Evolutionary conservation across 108 stramenopile genomes (phyloP), one percentile per base, ranked within the genome.

Genomic region (Cylindrotheca fusiformis): DNA sequence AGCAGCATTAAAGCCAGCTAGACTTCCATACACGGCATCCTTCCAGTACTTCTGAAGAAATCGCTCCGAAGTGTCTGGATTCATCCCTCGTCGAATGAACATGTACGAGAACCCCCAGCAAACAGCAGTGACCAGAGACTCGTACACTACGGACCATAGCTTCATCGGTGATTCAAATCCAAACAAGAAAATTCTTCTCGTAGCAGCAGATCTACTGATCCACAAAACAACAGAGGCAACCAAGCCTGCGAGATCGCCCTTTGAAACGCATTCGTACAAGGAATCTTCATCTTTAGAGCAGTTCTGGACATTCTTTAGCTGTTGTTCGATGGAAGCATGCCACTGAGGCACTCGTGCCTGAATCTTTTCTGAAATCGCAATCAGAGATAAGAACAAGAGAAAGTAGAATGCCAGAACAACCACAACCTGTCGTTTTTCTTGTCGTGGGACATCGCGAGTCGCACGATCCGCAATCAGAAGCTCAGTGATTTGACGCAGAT

Each of bases 1-100:
- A 1, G 87, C 81, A 19, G 88, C 93, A 57, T 94, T 94, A 61
- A 94, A 94, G 6, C 93, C 93, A 17, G 93, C 93, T 62, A 94
- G 57, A 75, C 86, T 87, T 30, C 93, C 93, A 61, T 94, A 94
- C 2, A 94, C 84, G 4, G 89, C 89, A 76, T 94, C 93, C 58
- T 94, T 94, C 93, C 93, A 94, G 55, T 87, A 94, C 63, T 84
- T 90, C 52, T 79, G 79, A 8, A 90, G 48, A 63, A 88, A 87
- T 12, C 82, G 71, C 23, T 61, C 67, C 55, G 83, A 72, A 14
- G 89, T 94, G 41, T 94, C 90, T 26, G 93, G 93, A 65, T 94
- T 94, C 76, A 94, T 65, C 10, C 87, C 93, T 0, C 93, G 65
- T 2, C 89, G 81, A 68, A 94, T 91, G 56, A 90, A 87, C 8